Percentiles rank a stretch among this genome's conserved stretches.
These are phyloP conservation scores for Capniomyces stellatus DNA, from an alignment of 371 early-diverging fungal species.

Conservation along the genomic window DNA sequence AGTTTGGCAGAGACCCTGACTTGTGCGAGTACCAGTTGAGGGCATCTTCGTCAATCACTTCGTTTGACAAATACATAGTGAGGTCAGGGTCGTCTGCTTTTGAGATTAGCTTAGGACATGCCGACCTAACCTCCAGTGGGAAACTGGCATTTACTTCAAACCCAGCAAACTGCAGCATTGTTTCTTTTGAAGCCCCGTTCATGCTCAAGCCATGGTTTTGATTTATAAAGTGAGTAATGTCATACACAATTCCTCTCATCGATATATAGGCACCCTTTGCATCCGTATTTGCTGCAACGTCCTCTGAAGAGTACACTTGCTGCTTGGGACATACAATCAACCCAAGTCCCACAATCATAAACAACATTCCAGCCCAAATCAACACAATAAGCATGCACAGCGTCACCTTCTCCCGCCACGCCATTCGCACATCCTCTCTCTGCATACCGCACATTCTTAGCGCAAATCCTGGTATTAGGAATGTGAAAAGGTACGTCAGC, in stretches of 20 bases:
- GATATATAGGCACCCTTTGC: slow-evolving; percentile 32
- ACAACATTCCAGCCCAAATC: slow-evolving; percentile 57
- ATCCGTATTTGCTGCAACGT: slow-evolving; percentile 23
- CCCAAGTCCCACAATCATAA: slow-evolving; percentile 74
- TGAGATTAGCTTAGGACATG: slow-evolving; percentile 18
- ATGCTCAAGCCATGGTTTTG: slow-evolving; percentile 15
- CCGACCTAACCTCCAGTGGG: slow-evolving; percentile 42
- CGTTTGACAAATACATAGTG: slow-evolving; percentile 12
- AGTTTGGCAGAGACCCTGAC: slow-evolving; percentile 40
- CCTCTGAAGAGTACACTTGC: slow-evolving; percentile 40
- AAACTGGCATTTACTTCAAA: slow-evolving; percentile 25
- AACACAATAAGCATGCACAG: slow-evolving; percentile 72
- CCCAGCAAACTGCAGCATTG: slow-evolving; percentile 30
- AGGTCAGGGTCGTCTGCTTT: slow-evolving; percentile 6
- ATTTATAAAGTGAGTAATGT: slow-evolving; percentile 25
- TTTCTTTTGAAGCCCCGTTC: slow-evolving; percentile 26
- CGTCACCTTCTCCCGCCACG: slow-evolving; percentile 92
- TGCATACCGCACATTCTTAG: slow-evolving; percentile 52
- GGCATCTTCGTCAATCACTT: slow-evolving; percentile 8
- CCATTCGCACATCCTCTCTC: slow-evolving; percentile 67
- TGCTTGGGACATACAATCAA: slow-evolving; percentile 71
- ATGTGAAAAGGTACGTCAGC: slow-evolving; percentile 61
- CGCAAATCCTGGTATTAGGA: slow-evolving; percentile 45
- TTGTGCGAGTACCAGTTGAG: slow-evolving; percentile 22
- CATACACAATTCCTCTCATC: slow-evolving; percentile 54